These are phyloP conservation scores for Tetradesmus lagerheimii DNA, from an alignment of 139 green algal species.

Conservation along the genomic window DNA sequence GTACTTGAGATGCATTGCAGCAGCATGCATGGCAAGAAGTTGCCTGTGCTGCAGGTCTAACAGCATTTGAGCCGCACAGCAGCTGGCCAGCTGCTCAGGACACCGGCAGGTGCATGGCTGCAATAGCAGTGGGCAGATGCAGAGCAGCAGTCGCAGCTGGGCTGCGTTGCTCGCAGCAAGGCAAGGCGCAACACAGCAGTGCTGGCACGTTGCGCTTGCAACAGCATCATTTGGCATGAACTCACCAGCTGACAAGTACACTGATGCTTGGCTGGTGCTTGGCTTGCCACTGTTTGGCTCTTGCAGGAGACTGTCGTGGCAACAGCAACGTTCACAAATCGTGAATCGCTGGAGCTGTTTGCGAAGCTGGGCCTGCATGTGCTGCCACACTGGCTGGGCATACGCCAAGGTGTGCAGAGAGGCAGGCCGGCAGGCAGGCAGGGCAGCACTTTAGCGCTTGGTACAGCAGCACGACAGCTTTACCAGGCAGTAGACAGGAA, in stretches of 20 bases:
- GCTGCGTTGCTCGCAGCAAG: neutral
- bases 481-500: too few relatives aligned
- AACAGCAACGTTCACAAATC: neutral
- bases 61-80: neutral
- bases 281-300: too few relatives aligned
- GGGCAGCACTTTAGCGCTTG: neutral
- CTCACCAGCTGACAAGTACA: neutral
- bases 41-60: neutral
- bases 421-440: neutral
- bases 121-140: too few relatives aligned
- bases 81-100: too few relatives aligned
- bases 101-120: too few relatives aligned
- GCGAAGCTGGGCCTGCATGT: neutral
- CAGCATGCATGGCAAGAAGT: neutral
- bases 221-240: neutral
- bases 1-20: neutral
- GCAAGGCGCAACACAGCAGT: neutral
- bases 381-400: conserved; percentile 16
- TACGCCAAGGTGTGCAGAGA: conserved; percentile 6
- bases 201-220: neutral
- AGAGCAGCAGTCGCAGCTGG: neutral
- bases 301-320: conserved; percentile 13
- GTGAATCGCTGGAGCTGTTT: conserved; percentile 12
- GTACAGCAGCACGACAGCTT: too few relatives aligned
- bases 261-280: neutral